A percentile compares a stretch with the other conserved stretches of the same genome.
These are phyloP conservation scores for Diplodia intermedia DNA, from an alignment of 2,329 filamentous ascomycete genomes.

Conservation along the genomic window DNA sequence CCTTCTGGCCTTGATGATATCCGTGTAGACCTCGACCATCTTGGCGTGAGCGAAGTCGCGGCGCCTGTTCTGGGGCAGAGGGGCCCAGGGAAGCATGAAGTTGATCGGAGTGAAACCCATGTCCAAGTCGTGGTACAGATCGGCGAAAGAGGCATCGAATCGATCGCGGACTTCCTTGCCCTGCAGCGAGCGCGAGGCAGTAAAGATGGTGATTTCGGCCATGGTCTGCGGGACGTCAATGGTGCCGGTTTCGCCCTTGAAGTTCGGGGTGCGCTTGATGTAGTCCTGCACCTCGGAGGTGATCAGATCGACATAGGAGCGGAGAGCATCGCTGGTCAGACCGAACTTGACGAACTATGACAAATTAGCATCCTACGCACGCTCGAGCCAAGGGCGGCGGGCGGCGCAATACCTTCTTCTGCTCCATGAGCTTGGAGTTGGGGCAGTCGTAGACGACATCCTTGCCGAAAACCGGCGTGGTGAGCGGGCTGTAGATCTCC, in stretches of 20 bases:
- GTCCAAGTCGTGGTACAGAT: conserved; percentile 86
- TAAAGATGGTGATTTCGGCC: conserved; percentile 89
- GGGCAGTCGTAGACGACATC: conserved; percentile 92
- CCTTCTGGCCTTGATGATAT: conserved; percentile 78
- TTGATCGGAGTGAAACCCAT: conserved; percentile 90
- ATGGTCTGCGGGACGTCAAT: conserved; percentile 77
- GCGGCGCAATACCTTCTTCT: conserved; percentile 77
- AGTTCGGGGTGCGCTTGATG: conserved; percentile 69
- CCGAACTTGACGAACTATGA: conserved; percentile 79
- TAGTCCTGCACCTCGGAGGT: conserved; percentile 75
- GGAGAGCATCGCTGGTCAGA: conserved; percentile 76
- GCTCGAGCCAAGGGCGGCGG: background rate
- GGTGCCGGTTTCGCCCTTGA: conserved; percentile 72
- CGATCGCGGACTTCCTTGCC: conserved; percentile 80
- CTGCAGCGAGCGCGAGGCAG: conserved; percentile 83
- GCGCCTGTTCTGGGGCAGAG: conserved; percentile 84
- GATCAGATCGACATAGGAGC: conserved; percentile 80
- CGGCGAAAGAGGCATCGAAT: conserved; percentile 81
- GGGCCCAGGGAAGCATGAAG: conserved; percentile 88
- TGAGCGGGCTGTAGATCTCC: conserved; percentile 84
- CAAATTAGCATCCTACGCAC: conserved; percentile 32
- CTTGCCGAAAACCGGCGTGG: conserved; percentile 75
- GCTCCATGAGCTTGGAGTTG: conserved; percentile 92
- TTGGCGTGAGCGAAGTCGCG: conserved; percentile 81
- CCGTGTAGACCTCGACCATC: conserved; percentile 81